Base-by-base conservation (phyloP, 2,329 filamentous ascomycete genomes). In the Lanzia echinophila region DNA sequence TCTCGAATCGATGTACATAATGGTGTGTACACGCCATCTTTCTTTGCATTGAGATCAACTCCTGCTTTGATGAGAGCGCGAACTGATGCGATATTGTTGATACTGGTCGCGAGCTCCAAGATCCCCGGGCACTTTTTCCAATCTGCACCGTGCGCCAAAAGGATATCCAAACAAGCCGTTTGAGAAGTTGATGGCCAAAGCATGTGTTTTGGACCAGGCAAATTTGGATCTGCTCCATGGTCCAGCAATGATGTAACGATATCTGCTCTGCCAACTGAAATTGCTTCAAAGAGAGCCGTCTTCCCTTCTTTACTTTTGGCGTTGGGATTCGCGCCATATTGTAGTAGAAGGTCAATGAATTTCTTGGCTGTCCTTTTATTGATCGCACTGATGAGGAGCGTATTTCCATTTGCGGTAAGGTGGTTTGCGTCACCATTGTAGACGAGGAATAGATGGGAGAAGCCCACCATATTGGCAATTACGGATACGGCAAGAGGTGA, bases 1-100 rank as follows among this genome's bases (percentile, higher is more conserved):
- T 87, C 84, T 20, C 84, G 81, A 58, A 87, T 87, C 0, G 83
- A 75, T 0, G 83, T 81, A 70, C 84, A 87, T 0, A 87, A 72
- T 0, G 84, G 83, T 0, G 84, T 87, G 67, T 84, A 87, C 32
- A 80, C 77, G 8, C 82, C 81, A 58, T 87, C 84, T 65, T 84
- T 84, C 60, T 79, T 81, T 10, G 72, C 65, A 58, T 85, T 83
- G 41, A 80, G 79, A 45, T 79, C 76, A n/a, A 84, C 79, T 12
- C 79, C 79, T 1, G 78, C 75, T 24, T 79, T 73, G 47, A 83
- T 71, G 3, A 86, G 72, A 24, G 81, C 73, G 24, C 74, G 73
- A 12, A 86, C 76, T 0, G 79, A 78, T 56, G 85, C 82, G 51
- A 83, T 72, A 65, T 80, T 83, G 70, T 86, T 86, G 64, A 83